phyloP scores from a whole-genome alignment of 2,329 filamentous ascomycete genomes.

The Ophiostoma ulmi region DNA sequence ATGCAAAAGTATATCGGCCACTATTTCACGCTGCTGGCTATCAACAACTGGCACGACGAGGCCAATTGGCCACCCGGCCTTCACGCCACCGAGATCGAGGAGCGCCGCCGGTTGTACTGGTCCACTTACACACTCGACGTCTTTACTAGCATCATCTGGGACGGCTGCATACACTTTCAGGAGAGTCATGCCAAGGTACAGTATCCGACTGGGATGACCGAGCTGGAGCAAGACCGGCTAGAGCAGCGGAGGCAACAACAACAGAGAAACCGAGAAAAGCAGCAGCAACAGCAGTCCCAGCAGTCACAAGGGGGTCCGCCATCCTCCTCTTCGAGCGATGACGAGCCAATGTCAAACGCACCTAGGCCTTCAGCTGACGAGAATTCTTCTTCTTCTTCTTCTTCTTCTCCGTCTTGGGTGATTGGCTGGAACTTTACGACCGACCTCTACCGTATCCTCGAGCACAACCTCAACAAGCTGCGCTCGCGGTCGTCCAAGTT shows the following conservation, averaged over 20 bases:
- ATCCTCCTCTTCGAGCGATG: slow-evolving; percentile 16
- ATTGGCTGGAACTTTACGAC: slow-evolving; percentile 55
- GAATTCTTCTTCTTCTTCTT: not conserved
- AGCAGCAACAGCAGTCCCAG: not conserved
- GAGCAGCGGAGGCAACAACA: not conserved
- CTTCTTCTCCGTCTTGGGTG: slow-evolving; percentile 38
- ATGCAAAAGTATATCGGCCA: slow-evolving; percentile 31
- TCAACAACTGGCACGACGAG: slow-evolving; percentile 32
- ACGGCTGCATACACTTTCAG: slow-evolving; percentile 41
- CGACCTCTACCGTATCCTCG: slow-evolving; percentile 52
- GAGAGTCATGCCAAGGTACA: slow-evolving; percentile 44
- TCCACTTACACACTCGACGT: slow-evolving; percentile 54
- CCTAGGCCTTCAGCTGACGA: not conserved
- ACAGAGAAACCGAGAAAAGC: not conserved
- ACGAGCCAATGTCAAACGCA: not conserved
- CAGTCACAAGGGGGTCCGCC: not conserved
- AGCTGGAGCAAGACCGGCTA: not conserved
- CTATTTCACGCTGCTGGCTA: slow-evolving; percentile 30
- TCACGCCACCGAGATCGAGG: slow-evolving; percentile 26
- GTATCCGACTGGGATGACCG: slow-evolving; percentile 39
- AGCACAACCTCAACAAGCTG: slow-evolving; percentile 38
- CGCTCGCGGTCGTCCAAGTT: slow-evolving; percentile 24
- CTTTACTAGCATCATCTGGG: slow-evolving; percentile 50
- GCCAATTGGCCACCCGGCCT: slow-evolving; percentile 29
- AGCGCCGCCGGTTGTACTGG: slow-evolving; percentile 41